Evolutionary conservation across 116 monocot genomes (phyloP).

Genomic region (Iris pallida): DNA sequence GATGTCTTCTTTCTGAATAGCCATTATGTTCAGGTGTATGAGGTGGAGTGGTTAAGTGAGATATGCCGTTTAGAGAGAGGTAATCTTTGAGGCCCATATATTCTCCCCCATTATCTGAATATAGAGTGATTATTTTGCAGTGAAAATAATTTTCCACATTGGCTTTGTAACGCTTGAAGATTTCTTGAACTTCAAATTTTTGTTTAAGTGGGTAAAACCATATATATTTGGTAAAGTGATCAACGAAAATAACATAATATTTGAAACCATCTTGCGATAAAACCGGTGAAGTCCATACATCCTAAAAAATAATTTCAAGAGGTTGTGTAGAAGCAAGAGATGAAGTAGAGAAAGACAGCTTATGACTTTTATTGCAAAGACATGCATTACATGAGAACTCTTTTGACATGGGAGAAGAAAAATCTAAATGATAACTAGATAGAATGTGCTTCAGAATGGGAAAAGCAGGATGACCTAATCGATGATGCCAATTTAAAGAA

Average conservation of each 20-base stretch:
- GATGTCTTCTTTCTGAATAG: not conserved
- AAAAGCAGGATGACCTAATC: not conserved
- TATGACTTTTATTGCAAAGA: conserved; percentile 1
- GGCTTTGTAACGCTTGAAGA: not conserved
- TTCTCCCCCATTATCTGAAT: not conserved
- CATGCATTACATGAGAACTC: not conserved
- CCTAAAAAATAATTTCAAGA: not conserved
- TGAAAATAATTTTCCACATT: not conserved
- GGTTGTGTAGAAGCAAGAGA: not conserved
- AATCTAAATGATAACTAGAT: not conserved
- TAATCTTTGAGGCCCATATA: not conserved
- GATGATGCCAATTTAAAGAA: not conserved
- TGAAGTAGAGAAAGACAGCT: not conserved
- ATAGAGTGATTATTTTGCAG: not conserved
- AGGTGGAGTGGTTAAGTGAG: not conserved
- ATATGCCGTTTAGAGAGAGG: not conserved
- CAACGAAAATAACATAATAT: not conserved
- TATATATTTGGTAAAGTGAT: not conserved
- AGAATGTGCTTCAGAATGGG: not conserved
- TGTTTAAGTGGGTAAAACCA: not conserved
- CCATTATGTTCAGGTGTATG: not conserved
- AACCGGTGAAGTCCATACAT: not conserved
- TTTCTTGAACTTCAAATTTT: not conserved
- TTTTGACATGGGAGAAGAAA: not conserved
- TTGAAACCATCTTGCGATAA: not conserved